phyloP scores from a whole-genome alignment of 1,139 yeast species.

The Saccharomyces pastorianus region DNA sequence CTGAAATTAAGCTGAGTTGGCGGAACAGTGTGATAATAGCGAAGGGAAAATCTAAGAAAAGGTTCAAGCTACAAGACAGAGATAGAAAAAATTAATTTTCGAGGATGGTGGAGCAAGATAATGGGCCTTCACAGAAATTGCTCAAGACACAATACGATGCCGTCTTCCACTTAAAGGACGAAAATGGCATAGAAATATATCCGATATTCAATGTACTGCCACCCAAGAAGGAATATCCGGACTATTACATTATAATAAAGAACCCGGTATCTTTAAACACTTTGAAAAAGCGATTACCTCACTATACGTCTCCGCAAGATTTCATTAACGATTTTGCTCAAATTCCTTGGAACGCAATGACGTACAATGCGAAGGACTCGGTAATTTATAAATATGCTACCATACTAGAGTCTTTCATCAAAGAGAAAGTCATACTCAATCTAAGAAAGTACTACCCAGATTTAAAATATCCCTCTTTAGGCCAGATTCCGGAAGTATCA shows the following conservation, averaged over 20 bases:
- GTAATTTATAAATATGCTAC: slow-evolving; percentile 65
- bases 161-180: slow-evolving; percentile 41
- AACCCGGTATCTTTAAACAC: slow-evolving; percentile 69
- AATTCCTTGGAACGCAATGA: slow-evolving; percentile 82
- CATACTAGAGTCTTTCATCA: slow-evolving; percentile 55
- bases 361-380: slow-evolving; percentile 66
- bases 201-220: slow-evolving; percentile 49
- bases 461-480: slow-evolving; percentile 61
- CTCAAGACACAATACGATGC: slow-evolving; percentile 19
- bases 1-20: slow-evolving; percentile 1
- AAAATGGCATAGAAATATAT: slow-evolving; percentile 36
- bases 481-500: slow-evolving; percentile 55
- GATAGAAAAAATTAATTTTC: neutral
- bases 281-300: slow-evolving; percentile 41
- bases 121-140: neutral
- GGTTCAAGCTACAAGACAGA: neutral
- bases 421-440: slow-evolving; percentile 46
- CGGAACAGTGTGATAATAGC: slow-evolving; percentile 1
- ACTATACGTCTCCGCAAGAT: slow-evolving; percentile 55
- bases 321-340: slow-evolving; percentile 74
- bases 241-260: slow-evolving; percentile 59
- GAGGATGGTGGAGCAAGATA: neutral
- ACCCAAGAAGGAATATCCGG: slow-evolving; percentile 50
- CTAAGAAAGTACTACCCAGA: slow-evolving; percentile 36
- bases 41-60: slow-evolving; percentile 1